A percentile compares a stretch with the other conserved stretches of the same genome.
phyloP scores from a whole-genome alignment of 2,329 filamentous ascomycete species.

The Trichoderma semiorbis region DNA sequence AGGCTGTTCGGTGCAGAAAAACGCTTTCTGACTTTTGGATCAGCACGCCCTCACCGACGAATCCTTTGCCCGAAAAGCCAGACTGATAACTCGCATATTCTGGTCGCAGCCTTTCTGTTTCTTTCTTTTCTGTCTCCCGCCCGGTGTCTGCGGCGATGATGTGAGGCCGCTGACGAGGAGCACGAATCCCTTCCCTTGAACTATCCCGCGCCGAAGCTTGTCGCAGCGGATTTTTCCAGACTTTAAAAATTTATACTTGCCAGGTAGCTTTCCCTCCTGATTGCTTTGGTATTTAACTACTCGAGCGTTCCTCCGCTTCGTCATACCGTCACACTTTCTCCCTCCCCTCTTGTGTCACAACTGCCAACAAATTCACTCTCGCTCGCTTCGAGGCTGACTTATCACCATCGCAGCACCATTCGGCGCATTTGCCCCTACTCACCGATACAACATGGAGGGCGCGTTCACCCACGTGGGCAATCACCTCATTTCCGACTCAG shows the following conservation, averaged over 20 bases:
- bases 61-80: not conserved
- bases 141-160: conserved; percentile 36
- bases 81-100: not conserved
- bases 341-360: not conserved
- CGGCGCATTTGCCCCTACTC: conserved; percentile 12
- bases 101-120: not conserved
- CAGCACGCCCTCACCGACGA: not conserved
- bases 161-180: conserved; percentile 34
- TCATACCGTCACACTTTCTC: not conserved
- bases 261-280: not conserved
- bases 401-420: conserved; percentile 2
- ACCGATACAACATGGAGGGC: conserved; percentile 64
- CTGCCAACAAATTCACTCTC: not conserved
- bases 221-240: conserved; percentile 19
- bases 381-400: not conserved
- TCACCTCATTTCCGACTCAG: conserved; percentile 79
- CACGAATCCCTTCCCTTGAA: conserved; percentile 28
- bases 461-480: conserved; percentile 87
- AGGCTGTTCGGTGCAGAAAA: conserved; percentile 25
- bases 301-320: not conserved
- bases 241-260: not conserved
- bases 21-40: conserved; percentile 22
- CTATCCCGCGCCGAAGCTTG: conserved; percentile 27
- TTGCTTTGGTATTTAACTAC: not conserved
- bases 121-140: conserved; percentile 16